phyloP scores from a whole-genome alignment of 2,329 filamentous ascomycete genomes.

The Colletotrichum nymphaeae region DNA sequence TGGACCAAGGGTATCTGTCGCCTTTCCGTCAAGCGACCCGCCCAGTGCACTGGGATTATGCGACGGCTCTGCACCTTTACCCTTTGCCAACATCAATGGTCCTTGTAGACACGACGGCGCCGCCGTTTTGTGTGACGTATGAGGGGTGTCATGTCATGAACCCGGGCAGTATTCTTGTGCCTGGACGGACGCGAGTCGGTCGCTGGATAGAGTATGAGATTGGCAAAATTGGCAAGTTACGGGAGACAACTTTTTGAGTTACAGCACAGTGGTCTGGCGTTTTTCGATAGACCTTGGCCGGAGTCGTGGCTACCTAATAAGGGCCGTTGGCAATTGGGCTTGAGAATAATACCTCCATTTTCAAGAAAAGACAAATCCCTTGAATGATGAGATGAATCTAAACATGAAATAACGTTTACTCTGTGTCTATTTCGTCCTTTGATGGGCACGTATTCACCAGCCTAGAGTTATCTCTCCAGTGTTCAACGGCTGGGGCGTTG shows the following conservation, averaged over 20 bases:
- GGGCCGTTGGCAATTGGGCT: not conserved
- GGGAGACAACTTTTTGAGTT: constrained; percentile 70
- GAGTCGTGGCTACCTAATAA: too few relatives aligned
- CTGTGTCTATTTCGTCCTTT: too few relatives aligned
- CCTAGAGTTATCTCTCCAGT: too few relatives aligned
- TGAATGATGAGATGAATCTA: not conserved
- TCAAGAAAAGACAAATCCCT: not conserved
- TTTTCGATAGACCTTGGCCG: not conserved
- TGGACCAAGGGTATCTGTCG: constrained; percentile 90
- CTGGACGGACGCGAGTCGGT: constrained; percentile 74
- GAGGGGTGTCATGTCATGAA: constrained; percentile 98
- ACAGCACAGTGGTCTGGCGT: not conserved
- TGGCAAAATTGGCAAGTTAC: constrained; percentile 69
- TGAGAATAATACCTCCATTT: not conserved
- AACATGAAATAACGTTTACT: not conserved
- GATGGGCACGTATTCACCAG: too few relatives aligned
- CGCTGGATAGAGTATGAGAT: constrained; percentile 92
- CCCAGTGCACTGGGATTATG: constrained; percentile 92
- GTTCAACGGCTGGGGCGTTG: too few relatives aligned
- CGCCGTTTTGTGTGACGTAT: constrained; percentile 89
- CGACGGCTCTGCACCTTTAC: constrained; percentile 81
- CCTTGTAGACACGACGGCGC: constrained; percentile 83
- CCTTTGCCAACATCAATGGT: constrained; percentile 88
- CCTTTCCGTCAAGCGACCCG: constrained; percentile 85
- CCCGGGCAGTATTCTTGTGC: constrained; percentile 80